Evolutionary conservation across 2,329 filamentous ascomycete genomes (phyloP).

Genomic region (Colletotrichum spinosum): DNA sequence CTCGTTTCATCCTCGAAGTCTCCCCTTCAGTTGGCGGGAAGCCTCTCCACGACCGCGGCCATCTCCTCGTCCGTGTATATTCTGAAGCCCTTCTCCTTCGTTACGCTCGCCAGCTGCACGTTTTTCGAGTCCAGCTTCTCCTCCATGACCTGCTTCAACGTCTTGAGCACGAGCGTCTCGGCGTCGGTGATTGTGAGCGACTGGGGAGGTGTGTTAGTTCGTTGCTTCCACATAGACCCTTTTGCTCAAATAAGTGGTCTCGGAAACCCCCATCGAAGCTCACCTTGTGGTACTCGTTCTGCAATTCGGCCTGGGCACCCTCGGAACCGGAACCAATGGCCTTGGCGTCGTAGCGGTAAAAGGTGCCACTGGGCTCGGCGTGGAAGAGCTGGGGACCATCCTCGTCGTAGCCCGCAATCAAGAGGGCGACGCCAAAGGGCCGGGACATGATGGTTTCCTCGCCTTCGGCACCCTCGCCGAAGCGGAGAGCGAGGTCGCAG

Average conservation of each 20-base stretch:
- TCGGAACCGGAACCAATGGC: slow-evolving; percentile 98
- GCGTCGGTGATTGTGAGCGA: slow-evolving; percentile 93
- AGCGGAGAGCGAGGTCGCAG: slow-evolving; percentile 94
- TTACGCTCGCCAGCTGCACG: slow-evolving; percentile 97
- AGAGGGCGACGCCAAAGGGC: slow-evolving; percentile 94
- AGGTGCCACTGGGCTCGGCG: slow-evolving; percentile 96
- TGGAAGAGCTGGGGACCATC: slow-evolving; percentile 98
- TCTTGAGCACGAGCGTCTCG: slow-evolving; percentile 96
- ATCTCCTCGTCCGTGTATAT: slow-evolving; percentile 99
- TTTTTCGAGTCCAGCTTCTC: slow-evolving; percentile 99
- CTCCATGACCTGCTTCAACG: slow-evolving; percentile 99
- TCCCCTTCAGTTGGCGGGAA: slow-evolving; percentile 70
- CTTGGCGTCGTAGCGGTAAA: slow-evolving; percentile 99
- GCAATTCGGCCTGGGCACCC: slow-evolving; percentile 95
- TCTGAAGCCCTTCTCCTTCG: slow-evolving; percentile 96
- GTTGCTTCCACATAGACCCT: neutral
- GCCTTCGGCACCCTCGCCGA: slow-evolving; percentile 96
- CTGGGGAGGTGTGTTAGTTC: slow-evolving; percentile 48
- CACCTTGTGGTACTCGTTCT: slow-evolving; percentile 98
- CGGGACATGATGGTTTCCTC: slow-evolving; percentile 99
- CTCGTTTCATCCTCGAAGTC: neutral
- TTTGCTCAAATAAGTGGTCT: too few species aligned
- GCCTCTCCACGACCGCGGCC: slow-evolving; percentile 88
- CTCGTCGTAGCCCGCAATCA: slow-evolving; percentile 98
- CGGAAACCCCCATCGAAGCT: slow-evolving; percentile 29